Evolutionary conservation across 805 yeast species (phyloP).

Genomic region (Saccharomycopsis schoenii): DNA sequence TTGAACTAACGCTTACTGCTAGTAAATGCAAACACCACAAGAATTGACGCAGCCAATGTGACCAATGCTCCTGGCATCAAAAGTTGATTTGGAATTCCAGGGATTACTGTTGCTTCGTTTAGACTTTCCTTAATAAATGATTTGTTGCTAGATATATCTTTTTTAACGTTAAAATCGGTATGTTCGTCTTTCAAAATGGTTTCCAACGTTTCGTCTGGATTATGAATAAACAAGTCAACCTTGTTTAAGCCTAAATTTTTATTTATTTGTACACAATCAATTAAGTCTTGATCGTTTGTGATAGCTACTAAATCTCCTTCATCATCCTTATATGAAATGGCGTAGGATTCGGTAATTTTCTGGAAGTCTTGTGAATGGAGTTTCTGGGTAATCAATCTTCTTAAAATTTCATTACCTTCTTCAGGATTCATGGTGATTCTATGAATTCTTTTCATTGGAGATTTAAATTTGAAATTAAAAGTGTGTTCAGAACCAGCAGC

Average conservation of each 20-base stretch:
- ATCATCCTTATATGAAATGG: slow-evolving; percentile 72
- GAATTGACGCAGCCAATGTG: slow-evolving; percentile 47
- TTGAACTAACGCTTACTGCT: slow-evolving; percentile 21
- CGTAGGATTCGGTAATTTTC: slow-evolving; percentile 29
- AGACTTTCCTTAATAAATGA: not conserved
- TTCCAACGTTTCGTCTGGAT: slow-evolving; percentile 40
- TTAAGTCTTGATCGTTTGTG: slow-evolving; percentile 62
- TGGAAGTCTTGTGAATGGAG: slow-evolving; percentile 29
- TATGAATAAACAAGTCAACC: slow-evolving; percentile 66
- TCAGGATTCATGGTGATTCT: slow-evolving; percentile 49
- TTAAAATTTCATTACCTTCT: slow-evolving; percentile 44
- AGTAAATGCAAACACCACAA: slow-evolving; percentile 45
- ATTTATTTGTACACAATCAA: slow-evolving; percentile 60
- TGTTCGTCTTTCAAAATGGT: slow-evolving; percentile 5
- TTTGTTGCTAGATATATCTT: not conserved
- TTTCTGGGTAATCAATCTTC: slow-evolving; percentile 31
- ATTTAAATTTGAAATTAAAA: slow-evolving; percentile 64
- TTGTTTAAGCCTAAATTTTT: slow-evolving; percentile 40
- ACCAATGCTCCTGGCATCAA: slow-evolving; percentile 56
- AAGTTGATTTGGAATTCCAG: slow-evolving; percentile 51
- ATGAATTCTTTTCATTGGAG: slow-evolving; percentile 64
- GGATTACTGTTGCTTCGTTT: slow-evolving; percentile 23
- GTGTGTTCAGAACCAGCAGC: slow-evolving; percentile 22
- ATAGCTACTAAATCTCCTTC: slow-evolving; percentile 76
- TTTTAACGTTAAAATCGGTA: not conserved